Evolutionary conservation across 495 filamentous ascomycete species (phyloP).

Genomic region (Daldinia vernicosa): DNA sequence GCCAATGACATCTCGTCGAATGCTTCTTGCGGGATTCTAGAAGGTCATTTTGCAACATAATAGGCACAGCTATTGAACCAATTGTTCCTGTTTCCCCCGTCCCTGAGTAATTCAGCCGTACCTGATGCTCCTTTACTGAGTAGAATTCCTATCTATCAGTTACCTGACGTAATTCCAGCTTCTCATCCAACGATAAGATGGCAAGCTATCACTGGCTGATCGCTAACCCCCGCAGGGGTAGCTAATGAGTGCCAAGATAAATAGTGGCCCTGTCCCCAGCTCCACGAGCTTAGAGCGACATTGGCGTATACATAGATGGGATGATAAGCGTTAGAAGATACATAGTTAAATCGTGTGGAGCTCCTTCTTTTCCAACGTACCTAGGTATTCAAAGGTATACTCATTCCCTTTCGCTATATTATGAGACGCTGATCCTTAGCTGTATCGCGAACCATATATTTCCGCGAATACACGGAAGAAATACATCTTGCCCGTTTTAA

Average conservation of each 20-base stretch:
- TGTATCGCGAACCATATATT: background rate
- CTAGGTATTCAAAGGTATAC: background rate
- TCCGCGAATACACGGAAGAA: background rate
- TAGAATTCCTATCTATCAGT: constrained; percentile 32
- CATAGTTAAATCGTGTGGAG: background rate
- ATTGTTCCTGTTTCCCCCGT: constrained; percentile 18
- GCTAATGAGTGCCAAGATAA: constrained; percentile 32
- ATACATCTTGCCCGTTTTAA: background rate
- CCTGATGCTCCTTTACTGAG: constrained; percentile 10
- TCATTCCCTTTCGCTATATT: background rate
- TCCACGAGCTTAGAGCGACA: constrained; percentile 4
- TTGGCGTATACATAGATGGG: constrained; percentile 1
- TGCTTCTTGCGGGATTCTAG: constrained; percentile 28
- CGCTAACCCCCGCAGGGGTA: constrained; percentile 18
- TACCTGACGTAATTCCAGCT: constrained; percentile 48
- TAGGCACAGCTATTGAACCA: constrained; percentile 1
- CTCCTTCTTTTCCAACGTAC: background rate
- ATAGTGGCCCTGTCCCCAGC: constrained; percentile 25
- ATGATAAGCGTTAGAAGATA: background rate
- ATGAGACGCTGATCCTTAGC: background rate
- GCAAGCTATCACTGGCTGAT: constrained; percentile 30
- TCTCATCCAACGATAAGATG: constrained; percentile 46
- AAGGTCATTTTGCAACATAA: constrained; percentile 1
- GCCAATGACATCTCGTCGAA: constrained; percentile 24
- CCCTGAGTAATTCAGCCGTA: constrained; percentile 35